Conservation (phyloP, 1,284 basidiomycete species). For the Takashimella tepidaria region DNA sequence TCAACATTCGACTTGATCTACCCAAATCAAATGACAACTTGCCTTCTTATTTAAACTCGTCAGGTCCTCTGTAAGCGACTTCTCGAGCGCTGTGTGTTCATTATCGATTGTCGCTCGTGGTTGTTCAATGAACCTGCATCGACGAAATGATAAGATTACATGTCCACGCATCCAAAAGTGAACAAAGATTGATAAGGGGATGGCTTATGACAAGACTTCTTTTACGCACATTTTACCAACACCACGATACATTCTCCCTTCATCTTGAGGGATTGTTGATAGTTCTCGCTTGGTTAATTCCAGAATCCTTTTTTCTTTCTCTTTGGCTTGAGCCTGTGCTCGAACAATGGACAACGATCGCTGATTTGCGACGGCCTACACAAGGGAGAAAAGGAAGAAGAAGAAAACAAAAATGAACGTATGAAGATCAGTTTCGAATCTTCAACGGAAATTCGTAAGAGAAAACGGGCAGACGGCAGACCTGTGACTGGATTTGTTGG, state of each 20-base stretch:
- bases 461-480: no score
- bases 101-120: slow-evolving; percentile 71
- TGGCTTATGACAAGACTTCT: not conserved
- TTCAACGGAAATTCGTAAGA: no score
- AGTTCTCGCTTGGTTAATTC: slow-evolving; percentile 64
- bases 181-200: not conserved
- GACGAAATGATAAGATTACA: not conserved
- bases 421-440: no score
- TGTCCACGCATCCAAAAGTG: not conserved
- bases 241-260: slow-evolving; percentile 76
- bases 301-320: slow-evolving; percentile 78
- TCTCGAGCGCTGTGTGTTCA: slow-evolving; percentile 67
- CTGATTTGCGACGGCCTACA: slow-evolving; percentile 71
- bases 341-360: slow-evolving; percentile 63
- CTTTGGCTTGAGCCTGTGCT: slow-evolving; percentile 70
- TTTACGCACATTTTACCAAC: slow-evolving; percentile 79
- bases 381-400: not conserved
- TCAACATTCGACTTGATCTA: no score
- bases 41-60: slow-evolving; percentile 63
- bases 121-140: slow-evolving; percentile 76
- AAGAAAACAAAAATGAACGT: no score
- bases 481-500: slow-evolving; percentile 77
- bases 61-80: slow-evolving; percentile 74
- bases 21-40: no score
- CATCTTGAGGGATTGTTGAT: slow-evolving; percentile 40